Conservation (phyloP, 2,329 filamentous ascomycete species). For the Penicillium thymicola region DNA sequence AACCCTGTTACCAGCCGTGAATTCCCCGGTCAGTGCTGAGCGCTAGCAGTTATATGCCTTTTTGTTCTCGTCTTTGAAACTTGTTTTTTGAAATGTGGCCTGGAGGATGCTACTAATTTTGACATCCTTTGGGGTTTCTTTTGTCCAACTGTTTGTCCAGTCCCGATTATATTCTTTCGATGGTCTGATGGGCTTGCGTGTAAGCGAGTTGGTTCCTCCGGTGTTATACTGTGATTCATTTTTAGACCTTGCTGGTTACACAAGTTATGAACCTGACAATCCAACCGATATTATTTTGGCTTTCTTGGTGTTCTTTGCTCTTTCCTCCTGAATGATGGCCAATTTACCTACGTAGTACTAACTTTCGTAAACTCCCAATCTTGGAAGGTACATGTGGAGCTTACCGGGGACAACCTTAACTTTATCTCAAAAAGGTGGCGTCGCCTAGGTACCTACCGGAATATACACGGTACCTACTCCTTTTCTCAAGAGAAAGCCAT, state of each 20-base stretch:
- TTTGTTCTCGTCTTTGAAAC: background rate
- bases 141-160: background rate
- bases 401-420: background rate
- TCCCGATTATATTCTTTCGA: background rate
- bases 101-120: background rate
- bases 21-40: conserved; percentile 34
- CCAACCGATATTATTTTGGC: background rate
- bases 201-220: background rate
- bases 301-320: background rate
- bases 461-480: background rate
- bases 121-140: background rate
- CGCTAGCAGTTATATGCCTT: background rate
- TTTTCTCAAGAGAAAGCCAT: background rate
- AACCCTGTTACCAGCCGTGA: conserved; percentile 37
- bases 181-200: conserved; percentile 1
- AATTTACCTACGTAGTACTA: background rate
- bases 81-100: background rate
- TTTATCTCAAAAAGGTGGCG: background rate
- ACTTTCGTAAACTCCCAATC: background rate
- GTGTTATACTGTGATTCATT: background rate
- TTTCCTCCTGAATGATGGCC: background rate
- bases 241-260: background rate
- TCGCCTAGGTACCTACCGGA: background rate
- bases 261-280: background rate
- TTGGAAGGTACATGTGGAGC: background rate